These are phyloP conservation scores for Amoebophrya sp. DNA, from an alignment of 169 alveolate species.

Conservation along the genomic window DNA sequence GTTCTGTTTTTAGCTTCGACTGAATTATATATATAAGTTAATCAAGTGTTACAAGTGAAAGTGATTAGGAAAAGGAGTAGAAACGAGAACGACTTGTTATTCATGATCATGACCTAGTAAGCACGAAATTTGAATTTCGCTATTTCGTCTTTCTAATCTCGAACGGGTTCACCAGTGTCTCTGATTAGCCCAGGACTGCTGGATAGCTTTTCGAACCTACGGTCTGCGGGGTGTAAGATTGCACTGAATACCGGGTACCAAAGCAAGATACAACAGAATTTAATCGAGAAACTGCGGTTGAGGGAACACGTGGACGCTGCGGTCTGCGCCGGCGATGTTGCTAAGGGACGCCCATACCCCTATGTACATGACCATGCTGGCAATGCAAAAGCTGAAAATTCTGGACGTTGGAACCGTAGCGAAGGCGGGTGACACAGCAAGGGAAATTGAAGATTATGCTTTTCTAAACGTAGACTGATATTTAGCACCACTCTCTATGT, in stretches of 20 bases:
- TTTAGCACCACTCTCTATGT: too few relatives aligned
- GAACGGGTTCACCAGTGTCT: not conserved
- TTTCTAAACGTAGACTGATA: too few relatives aligned
- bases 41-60: too few relatives aligned
- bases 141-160: too few relatives aligned
- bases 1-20: too few relatives aligned
- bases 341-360: not conserved
- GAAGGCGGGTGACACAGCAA: not conserved
- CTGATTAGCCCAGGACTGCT: not conserved
- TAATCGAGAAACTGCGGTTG: not conserved
- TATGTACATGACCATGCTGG: not conserved
- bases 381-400: not conserved
- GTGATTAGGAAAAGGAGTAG: too few relatives aligned
- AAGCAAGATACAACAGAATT: not conserved
- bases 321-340: not conserved
- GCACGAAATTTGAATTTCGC: too few relatives aligned
- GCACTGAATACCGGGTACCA: not conserved
- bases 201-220: not conserved
- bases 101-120: too few relatives aligned
- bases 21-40: too few relatives aligned
- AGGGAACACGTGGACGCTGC: not conserved
- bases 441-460: not conserved
- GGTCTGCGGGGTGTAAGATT: not conserved
- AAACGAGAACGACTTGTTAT: too few relatives aligned
- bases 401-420: not conserved